Conservation (phyloP, 176 grass and related monocot species). For the Neostapfia colusana region DNA sequence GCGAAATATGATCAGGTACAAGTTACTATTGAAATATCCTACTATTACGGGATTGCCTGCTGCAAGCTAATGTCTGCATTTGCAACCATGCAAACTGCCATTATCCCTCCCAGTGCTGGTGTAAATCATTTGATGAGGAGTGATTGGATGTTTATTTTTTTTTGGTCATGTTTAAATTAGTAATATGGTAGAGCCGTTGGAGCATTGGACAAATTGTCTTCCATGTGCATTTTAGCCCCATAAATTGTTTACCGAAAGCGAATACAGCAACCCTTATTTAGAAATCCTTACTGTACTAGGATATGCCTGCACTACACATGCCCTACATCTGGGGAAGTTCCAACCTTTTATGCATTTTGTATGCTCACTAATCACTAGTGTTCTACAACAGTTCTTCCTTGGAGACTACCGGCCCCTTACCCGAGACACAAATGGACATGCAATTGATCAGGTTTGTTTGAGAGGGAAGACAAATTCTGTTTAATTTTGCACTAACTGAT, state of each 20-base stretch:
- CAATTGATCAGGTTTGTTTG: conserved; percentile 78
- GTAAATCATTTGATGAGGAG: conserved; percentile 14
- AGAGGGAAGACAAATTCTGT: not conserved
- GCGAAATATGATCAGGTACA: conserved; percentile 96
- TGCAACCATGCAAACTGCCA: conserved; percentile 22
- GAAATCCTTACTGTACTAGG: conserved; percentile 7
- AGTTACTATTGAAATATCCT: not conserved
- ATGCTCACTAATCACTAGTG: conserved; percentile 4
- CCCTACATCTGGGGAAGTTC: not conserved
- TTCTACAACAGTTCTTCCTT: conserved; percentile 79
- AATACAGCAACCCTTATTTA: not conserved
- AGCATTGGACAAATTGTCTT: conserved; percentile 29
- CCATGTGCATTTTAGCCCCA: not conserved
- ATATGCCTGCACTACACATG: conserved; percentile 7
- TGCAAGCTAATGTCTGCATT: not conserved
- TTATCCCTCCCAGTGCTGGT: not conserved
- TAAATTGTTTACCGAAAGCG: conserved; percentile 1
- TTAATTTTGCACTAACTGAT: conserved; percentile 7
- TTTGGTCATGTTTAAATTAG: conserved; percentile 18
- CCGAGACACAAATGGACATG: conserved; percentile 72
- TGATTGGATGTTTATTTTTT: not conserved
- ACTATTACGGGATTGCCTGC: not conserved
- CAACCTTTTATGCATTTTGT: conserved; percentile 18
- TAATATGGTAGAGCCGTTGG: not conserved
- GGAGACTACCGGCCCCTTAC: conserved; percentile 95